Base-by-base conservation (phyloP, 306 rosid genomes). In the Prunus fruticosa region DNA sequence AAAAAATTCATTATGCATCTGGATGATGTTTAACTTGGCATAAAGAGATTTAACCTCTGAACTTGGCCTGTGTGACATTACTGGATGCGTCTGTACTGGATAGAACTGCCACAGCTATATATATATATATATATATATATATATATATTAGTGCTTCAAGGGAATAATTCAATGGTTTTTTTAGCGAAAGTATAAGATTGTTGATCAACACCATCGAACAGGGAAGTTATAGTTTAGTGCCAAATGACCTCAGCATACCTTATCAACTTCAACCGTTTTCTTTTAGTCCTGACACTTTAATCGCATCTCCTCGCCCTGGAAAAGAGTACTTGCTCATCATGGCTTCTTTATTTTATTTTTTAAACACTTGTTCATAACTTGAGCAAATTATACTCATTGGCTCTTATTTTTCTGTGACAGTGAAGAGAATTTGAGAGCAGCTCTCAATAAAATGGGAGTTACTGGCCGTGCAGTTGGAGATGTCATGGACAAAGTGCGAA, bases 381-480 rank as follows among this genome's bases (percentile, higher is more conserved):
- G 43, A 22, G 25, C 27, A 15, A 34, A 19, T 28, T 54, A 1
- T 12, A 58, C 3, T 18, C 63, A 25, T 73, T 74, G 79, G 15
- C 73, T 65, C 61, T 56, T 41, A 68, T 81, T 77, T 75, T 69
- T 64, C 65, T 87, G 75, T 69, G 60, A 77, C 77, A 95, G 98
- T 67, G 97, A 95, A 70, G 97, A 95, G 86, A 92, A 92, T 81
- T 86, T 92, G 68, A 83, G 90, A 89, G 98, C 98, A 77, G 97
- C 93, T 47, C 92, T 95, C 30, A 71, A 87, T 78, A 86, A 85
- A 87, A 92, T 92, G 93, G 97, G 97, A 82, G 90, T 95, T 27
- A 89, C 87, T 49, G 84, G 89, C 84, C 77, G 87, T 72, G 84
- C 96, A 52, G 66, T 85, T 83, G 97, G 88, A 64, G 97, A 89